Evolutionary conservation across 2,329 filamentous ascomycete species (phyloP).

Genomic region (Lithohypha guttulata): DNA sequence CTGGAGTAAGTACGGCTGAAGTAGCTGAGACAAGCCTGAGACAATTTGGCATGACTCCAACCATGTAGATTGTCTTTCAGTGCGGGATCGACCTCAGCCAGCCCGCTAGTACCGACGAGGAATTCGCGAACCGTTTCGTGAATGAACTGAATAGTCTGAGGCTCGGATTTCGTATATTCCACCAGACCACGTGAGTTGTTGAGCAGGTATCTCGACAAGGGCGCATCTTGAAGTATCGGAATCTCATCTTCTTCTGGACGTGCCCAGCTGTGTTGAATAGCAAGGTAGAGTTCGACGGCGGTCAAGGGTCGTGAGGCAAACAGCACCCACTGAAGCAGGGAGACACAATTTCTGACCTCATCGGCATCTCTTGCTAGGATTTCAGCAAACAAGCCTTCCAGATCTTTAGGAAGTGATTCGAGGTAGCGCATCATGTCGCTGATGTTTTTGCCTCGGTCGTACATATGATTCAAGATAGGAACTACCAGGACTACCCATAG

Average conservation of each 20-base stretch:
- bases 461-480: constrained; percentile 35
- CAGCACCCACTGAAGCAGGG: constrained; percentile 39
- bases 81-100: background rate
- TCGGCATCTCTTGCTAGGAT: constrained; percentile 39
- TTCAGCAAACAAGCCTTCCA: constrained; percentile 41
- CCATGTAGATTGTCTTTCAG: background rate
- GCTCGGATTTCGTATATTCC: constrained; percentile 14
- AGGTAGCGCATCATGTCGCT: constrained; percentile 26
- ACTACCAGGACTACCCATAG: constrained; percentile 38
- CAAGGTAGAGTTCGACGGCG: constrained; percentile 37
- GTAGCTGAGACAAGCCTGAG: background rate
- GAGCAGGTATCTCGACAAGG: constrained; percentile 29
- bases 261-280: constrained; percentile 21
- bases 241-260: constrained; percentile 6
- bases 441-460: constrained; percentile 22
- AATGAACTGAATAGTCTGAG: constrained; percentile 36
- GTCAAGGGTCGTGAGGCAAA: constrained; percentile 37
- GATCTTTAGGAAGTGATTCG: constrained; percentile 28
- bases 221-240: too few relatives aligned
- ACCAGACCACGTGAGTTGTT: constrained; percentile 42
- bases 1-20: background rate
- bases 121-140: constrained; percentile 34
- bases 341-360: constrained; percentile 25
- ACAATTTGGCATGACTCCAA: background rate
- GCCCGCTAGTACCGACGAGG: constrained; percentile 16